Conservation (phyloP, 225 moss, liverwort and hornwort genomes). For the Antitrichia curtipendula region DNA sequence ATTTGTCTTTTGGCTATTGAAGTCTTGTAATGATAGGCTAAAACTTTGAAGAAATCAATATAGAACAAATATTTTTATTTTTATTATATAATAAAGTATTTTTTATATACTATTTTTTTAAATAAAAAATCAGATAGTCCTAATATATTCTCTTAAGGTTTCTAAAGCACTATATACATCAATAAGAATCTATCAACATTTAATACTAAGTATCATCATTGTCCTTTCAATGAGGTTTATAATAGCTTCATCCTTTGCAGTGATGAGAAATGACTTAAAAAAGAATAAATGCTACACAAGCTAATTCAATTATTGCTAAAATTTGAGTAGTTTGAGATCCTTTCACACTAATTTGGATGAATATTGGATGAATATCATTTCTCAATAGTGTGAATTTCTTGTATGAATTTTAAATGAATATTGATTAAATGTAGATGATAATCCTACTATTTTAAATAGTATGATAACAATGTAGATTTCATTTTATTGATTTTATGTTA, state of each 20-base stretch:
- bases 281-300: neutral
- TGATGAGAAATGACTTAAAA: neutral
- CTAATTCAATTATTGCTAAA: neutral
- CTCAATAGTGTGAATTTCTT: neutral
- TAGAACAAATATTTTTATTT: neutral
- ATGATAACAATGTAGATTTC: neutral
- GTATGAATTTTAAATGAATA: neutral
- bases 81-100: no score
- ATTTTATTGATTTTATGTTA: neutral
- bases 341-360: neutral
- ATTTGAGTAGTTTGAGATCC: neutral
- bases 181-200: neutral
- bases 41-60: neutral
- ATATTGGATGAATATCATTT: neutral
- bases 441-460: neutral
- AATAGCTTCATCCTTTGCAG: neutral
- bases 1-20: neutral
- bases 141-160: no score
- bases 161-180: no score
- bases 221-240: no score
- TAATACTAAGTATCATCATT: neutral
- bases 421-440: neutral
- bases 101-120: neutral
- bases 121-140: no score
- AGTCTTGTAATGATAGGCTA: neutral